A percentile compares a stretch with the other conserved stretches of the same genome.
Conservation (phyloP, 192 early-diverging fungal genomes). For the Backusella australiensis region DNA sequence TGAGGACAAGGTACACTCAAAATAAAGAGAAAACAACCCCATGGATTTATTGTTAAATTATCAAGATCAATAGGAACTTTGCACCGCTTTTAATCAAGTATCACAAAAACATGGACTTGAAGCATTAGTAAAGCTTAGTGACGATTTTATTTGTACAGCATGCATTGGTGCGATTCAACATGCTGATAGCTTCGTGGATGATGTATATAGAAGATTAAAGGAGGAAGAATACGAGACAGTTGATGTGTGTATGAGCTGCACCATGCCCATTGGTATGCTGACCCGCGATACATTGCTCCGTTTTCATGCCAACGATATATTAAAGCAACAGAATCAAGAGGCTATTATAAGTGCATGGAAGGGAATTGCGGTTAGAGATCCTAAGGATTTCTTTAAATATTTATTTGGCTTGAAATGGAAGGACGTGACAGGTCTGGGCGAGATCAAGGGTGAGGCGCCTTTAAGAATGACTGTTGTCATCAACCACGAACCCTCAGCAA, state of each 20-base stretch:
- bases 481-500: conserved; percentile 49
- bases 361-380: conserved; percentile 35
- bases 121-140: neutral
- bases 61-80: neutral
- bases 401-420: conserved; percentile 41
- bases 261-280: conserved; percentile 40
- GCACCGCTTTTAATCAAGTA: neutral
- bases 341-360: neutral
- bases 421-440: conserved; percentile 26
- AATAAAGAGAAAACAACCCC: neutral
- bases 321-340: neutral
- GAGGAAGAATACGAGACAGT: conserved; percentile 33
- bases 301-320: conserved; percentile 22
- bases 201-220: conserved; percentile 24
- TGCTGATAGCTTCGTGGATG: conserved; percentile 26
- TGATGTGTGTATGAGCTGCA: conserved; percentile 40
- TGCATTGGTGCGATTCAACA: conserved; percentile 38
- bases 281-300: conserved; percentile 38
- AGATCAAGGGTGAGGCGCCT: conserved; percentile 36
- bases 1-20: conserved; percentile 8
- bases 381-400: conserved; percentile 59
- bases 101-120: neutral
- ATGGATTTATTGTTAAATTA: neutral
- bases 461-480: conserved; percentile 52
- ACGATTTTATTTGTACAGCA: conserved; percentile 18